A percentile compares a stretch with the other conserved stretches of the same genome.
Evolutionary conservation across 495 filamentous ascomycete genomes (phyloP).

Genomic region (Penicillium angulare): DNA sequence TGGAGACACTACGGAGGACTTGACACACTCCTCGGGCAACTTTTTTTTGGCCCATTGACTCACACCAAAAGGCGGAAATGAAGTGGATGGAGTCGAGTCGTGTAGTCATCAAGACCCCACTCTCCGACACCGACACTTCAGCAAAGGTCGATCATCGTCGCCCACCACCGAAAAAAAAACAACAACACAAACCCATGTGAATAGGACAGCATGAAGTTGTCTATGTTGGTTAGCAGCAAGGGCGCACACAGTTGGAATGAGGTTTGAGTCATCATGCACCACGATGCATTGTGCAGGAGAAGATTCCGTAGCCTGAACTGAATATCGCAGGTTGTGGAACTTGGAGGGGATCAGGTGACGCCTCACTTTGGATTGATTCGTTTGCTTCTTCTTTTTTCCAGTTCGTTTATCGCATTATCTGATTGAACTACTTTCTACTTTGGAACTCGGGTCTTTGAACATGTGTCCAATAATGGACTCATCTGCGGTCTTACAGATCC

Average conservation of each 20-base stretch:
- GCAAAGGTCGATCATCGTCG: slow-evolving; percentile 10
- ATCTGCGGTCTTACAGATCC: background rate
- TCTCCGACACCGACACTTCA: slow-evolving; percentile 32
- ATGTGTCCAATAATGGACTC: background rate
- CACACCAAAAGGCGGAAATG: slow-evolving; percentile 3
- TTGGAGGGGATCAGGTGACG: slow-evolving; percentile 18
- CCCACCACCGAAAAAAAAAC: background rate
- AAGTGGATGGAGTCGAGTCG: slow-evolving; percentile 16
- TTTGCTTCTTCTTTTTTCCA: background rate
- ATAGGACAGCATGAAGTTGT: no score
- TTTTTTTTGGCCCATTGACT: slow-evolving; percentile 1
- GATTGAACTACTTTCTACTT: slow-evolving; percentile 1
- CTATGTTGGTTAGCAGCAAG: slow-evolving; percentile 9
- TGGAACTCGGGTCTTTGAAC: background rate
- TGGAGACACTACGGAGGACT: no score
- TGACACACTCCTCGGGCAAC: background rate
- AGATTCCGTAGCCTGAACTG: no score
- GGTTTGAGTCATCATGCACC: slow-evolving; percentile 9
- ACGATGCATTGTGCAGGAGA: slow-evolving; percentile 8
- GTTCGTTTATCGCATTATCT: slow-evolving; percentile 10
- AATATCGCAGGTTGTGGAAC: slow-evolving; percentile 19
- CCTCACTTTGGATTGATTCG: slow-evolving; percentile 11
- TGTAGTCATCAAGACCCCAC: slow-evolving; percentile 18
- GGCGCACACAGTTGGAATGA: slow-evolving; percentile 17
- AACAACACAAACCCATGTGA: background rate